Evolutionary conservation across 1,139 yeast genomes (phyloP), one percentile per base, ranked within the genome.

Genomic region (Williopsis jadinii): DNA sequence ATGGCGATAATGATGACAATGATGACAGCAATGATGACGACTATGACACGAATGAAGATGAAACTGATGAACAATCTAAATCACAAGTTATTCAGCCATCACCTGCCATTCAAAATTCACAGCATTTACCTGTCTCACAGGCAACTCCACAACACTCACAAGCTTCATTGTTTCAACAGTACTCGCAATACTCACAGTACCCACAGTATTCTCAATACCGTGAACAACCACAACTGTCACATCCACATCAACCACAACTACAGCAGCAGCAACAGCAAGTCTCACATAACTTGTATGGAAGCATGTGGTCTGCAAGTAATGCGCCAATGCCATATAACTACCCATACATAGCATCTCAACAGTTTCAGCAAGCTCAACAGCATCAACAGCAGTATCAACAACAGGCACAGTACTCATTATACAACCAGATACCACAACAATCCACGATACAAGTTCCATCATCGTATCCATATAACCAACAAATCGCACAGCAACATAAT

Each of bases 351-450:
- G n/a, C 30, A 28, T 28, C 11, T 5, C 30, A 28, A 28, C 30
- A 28, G 30, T 11, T 28, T 11, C 12, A 28, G 2, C 35, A 34
- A 27, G 30, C n/a, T 8, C 30, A 4, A 8, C 30, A 28, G 4
- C n/a, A 11, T 28, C 30, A 28, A 36, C 43, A 3, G 41, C 41
- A 24, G 24, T 19, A 19, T 6, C 24, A 19, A 19, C 24, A 19
- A 19, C 24, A 19, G 6, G 24, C 6, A 6, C 24, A 19, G 24
- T 19, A 19, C 24, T 6, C 24, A 5, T 19, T 19, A 4, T 19
- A 37, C 11, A 39, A 28, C 11, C 35, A 32, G 15, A 29, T 27
- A 9, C 32, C 36, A 24, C 41, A 34, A 28, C 42, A 43, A 19
- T 32, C 35, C 38, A 28, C 39, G 26, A 24, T 36, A 32, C 10